A percentile compares a stretch with the other conserved stretches of the same genome.
phyloP scores from a whole-genome alignment of 208 protist genomes.

The Histomonas meleagridis region DNA sequence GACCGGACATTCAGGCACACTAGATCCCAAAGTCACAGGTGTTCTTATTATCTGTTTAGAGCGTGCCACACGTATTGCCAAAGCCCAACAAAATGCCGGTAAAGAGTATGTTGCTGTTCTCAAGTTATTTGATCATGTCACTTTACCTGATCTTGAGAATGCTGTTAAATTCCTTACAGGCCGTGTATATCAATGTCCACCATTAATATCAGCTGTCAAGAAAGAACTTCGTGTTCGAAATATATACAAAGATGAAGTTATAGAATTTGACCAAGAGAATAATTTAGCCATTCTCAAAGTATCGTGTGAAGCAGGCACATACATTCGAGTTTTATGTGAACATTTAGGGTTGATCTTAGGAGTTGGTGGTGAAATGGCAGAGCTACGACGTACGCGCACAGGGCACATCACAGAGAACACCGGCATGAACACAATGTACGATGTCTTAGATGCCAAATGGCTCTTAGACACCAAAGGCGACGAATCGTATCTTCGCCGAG shows the following conservation, averaged over 20 bases:
- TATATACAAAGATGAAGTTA: slow-evolving; percentile 91
- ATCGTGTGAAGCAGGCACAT: slow-evolving; percentile 97
- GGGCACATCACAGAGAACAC: slow-evolving; percentile 75
- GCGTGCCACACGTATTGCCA: slow-evolving; percentile 93
- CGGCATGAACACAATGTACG: slow-evolving; percentile 95
- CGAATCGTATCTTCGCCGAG: slow-evolving; percentile 78
- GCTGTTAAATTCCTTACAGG: slow-evolving; percentile 88
- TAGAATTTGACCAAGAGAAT: slow-evolving; percentile 90
- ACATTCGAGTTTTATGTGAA: slow-evolving; percentile 98
- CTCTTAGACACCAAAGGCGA: slow-evolving; percentile 86
- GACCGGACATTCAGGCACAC: slow-evolving; percentile 94
- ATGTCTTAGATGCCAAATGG: slow-evolving; percentile 96
- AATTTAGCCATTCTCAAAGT: slow-evolving; percentile 91
- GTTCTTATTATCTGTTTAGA: slow-evolving; percentile 96
- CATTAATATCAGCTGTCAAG: slow-evolving; percentile 91
- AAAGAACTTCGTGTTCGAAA: slow-evolving; percentile 90
- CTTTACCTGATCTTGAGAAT: slow-evolving; percentile 59
- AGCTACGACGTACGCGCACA: slow-evolving; percentile 89
- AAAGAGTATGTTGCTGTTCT: slow-evolving; percentile 98
- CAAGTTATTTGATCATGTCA: slow-evolving; percentile 75
- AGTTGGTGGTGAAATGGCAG: slow-evolving; percentile 86
- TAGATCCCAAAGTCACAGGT: slow-evolving; percentile 95
- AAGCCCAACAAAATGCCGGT: slow-evolving; percentile 90
- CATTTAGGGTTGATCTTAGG: slow-evolving; percentile 95
- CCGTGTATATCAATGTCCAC: slow-evolving; percentile 93